Conservation (phyloP, 163 green algal species). For the Chlamydomonas reinhardtii region DNA sequence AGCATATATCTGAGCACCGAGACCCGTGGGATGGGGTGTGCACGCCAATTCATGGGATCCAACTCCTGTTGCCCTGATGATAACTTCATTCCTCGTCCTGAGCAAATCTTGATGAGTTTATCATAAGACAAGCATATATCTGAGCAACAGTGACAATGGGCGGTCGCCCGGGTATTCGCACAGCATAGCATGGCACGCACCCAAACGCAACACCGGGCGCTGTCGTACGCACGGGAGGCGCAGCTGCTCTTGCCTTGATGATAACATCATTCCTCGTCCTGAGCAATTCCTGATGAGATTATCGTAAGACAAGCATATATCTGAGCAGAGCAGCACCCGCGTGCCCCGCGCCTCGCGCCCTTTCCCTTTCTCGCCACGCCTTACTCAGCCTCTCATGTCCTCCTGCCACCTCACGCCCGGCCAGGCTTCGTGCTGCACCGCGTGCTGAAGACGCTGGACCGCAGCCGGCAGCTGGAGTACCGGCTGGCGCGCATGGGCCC, state of each 20-base stretch:
- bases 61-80: neutral
- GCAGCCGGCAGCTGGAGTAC: slow-evolving; percentile 40
- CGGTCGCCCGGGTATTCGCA: too few relatives aligned
- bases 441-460: slow-evolving; percentile 54
- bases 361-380: too few relatives aligned
- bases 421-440: slow-evolving; percentile 56
- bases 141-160: slow-evolving; percentile 1
- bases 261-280: slow-evolving; percentile 31
- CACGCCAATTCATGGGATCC: neutral
- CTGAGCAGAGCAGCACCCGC: neutral
- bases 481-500: slow-evolving; percentile 36
- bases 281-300: neutral
- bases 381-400: too few relatives aligned
- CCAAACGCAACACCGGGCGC: too few relatives aligned
- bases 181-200: too few relatives aligned
- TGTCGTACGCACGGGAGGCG: too few relatives aligned
- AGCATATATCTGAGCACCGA: slow-evolving; percentile 25
- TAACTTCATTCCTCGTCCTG: slow-evolving; percentile 33
- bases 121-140: slow-evolving; percentile 31
- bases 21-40: too few relatives aligned
- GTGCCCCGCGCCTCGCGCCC: too few relatives aligned
- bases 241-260: neutral
- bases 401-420: too few relatives aligned
- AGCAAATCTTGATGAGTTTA: neutral
- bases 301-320: slow-evolving; percentile 25